A percentile compares a stretch with the other conserved stretches of the same genome.
phyloP scores from a whole-genome alignment of 176 grass and related monocot species.

The Pharus latifolius region DNA sequence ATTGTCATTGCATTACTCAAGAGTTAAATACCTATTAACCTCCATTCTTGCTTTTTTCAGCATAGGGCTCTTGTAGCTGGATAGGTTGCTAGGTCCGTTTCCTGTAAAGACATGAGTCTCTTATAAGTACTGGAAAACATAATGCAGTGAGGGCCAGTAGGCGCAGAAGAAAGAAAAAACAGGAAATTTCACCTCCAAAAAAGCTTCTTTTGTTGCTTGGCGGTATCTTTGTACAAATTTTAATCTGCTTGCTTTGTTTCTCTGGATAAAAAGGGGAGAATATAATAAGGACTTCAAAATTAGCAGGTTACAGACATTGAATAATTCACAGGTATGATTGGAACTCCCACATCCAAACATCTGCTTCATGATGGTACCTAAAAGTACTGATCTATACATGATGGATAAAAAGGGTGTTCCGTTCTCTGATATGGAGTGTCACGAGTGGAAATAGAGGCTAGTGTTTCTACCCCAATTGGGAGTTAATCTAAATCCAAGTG shows the following conservation, averaged over 20 bases:
- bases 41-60: slow-evolving; percentile 41
- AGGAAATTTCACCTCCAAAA: slow-evolving; percentile 22
- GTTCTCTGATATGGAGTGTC: too few species aligned
- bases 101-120: slow-evolving; percentile 9
- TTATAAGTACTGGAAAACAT: not conserved
- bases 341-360: too few species aligned
- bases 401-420: too few species aligned
- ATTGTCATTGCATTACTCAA: not conserved
- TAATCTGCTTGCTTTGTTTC: slow-evolving; percentile 48
- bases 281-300: too few species aligned
- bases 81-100: slow-evolving; percentile 40
- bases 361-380: too few species aligned
- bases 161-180: not conserved
- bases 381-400: too few species aligned
- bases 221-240: slow-evolving; percentile 46
- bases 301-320: too few species aligned
- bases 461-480: too few species aligned
- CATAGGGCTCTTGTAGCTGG: slow-evolving; percentile 40
- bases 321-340: too few species aligned
- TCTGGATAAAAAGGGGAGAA: slow-evolving; percentile 11
- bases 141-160: not conserved
- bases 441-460: too few species aligned
- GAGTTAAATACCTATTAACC: slow-evolving; percentile 31
- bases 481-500: too few species aligned
- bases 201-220: slow-evolving; percentile 47